Conservation (phyloP, 768 basidiomycete genomes). For the Trametes coccinea region DNA sequence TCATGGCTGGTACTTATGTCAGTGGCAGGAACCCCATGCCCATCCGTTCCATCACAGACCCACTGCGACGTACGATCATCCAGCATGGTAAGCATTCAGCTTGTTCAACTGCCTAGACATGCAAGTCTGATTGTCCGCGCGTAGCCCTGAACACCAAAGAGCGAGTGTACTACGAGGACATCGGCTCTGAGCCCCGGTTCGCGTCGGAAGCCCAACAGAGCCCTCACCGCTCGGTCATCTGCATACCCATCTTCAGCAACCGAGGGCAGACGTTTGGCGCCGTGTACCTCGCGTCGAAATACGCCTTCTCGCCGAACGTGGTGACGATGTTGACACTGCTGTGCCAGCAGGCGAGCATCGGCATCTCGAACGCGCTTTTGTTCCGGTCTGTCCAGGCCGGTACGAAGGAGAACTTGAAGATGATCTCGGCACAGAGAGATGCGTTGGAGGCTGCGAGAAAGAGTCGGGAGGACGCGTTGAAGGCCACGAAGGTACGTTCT, state of each 20-base stretch:
- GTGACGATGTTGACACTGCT: constrained; percentile 63
- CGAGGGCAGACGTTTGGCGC: constrained; percentile 75
- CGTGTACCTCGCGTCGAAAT: constrained; percentile 65
- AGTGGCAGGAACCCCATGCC: constrained; percentile 56
- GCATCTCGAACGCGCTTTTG: constrained; percentile 71
- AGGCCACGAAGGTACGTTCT: constrained; percentile 61
- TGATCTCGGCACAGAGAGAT: constrained; percentile 71
- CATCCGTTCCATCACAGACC: constrained; percentile 57
- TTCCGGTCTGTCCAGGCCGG: constrained; percentile 76
- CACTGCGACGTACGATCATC: constrained; percentile 66
- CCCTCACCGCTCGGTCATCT: constrained; percentile 59
- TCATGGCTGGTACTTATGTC: not conserved
- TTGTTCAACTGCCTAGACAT: not conserved
- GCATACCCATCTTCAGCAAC: constrained; percentile 72
- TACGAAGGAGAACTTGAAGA: constrained; percentile 72
- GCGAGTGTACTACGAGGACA: constrained; percentile 59
- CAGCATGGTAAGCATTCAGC: constrained; percentile 53
- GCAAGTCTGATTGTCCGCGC: not conserved
- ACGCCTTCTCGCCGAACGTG: constrained; percentile 60
- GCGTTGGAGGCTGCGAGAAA: constrained; percentile 69
- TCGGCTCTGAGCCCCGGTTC: constrained; percentile 64
- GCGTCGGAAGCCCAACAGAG: constrained; percentile 67
- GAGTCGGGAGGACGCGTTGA: constrained; percentile 71
- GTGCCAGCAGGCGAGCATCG: constrained; percentile 75
- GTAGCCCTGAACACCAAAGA: constrained; percentile 69